Percentiles rank a stretch among this genome's conserved stretches.
These are phyloP conservation scores for Physocladia obscura DNA, from an alignment of 192 early-diverging fungal genomes.

Conservation along the genomic window DNA sequence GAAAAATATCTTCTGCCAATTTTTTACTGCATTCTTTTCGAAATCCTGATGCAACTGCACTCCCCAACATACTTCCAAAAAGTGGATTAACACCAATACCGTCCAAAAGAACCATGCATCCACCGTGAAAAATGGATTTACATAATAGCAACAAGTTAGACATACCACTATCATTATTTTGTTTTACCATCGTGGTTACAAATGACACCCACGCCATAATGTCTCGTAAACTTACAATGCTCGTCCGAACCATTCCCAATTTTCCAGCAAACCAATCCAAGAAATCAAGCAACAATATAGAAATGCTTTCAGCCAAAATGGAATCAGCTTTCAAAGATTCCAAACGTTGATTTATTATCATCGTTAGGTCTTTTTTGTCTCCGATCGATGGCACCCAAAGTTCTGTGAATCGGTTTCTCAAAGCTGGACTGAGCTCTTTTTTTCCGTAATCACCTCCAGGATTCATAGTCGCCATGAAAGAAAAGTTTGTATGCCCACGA, in stretches of 20 bases:
- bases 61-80: slow-evolving; percentile 38
- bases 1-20: slow-evolving; percentile 10
- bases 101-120: slow-evolving; percentile 86
- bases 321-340: not conserved
- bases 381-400: slow-evolving; percentile 92
- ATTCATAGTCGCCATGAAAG: slow-evolving; percentile 98
- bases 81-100: slow-evolving; percentile 80
- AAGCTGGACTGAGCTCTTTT: slow-evolving; percentile 94
- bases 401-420: slow-evolving; percentile 97
- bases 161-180: not conserved
- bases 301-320: not conserved
- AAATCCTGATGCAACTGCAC: slow-evolving; percentile 10
- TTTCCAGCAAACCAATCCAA: slow-evolving; percentile 72
- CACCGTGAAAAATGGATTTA: slow-evolving; percentile 80
- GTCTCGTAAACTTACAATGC: slow-evolving; percentile 80
- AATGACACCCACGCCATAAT: slow-evolving; percentile 92
- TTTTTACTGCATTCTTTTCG: slow-evolving; percentile 13
- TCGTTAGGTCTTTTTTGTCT: slow-evolving; percentile 70
- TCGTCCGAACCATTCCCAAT: slow-evolving; percentile 53
- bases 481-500: slow-evolving; percentile 68
- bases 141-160: not conserved
- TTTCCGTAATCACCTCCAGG: slow-evolving; percentile 99
- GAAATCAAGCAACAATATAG: slow-evolving; percentile 74
- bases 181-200: slow-evolving; percentile 48
- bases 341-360: slow-evolving; percentile 36